Evolutionary conservation across 208 protist species (phyloP).

Genomic region (Acanthamoeba royreba): DNA sequence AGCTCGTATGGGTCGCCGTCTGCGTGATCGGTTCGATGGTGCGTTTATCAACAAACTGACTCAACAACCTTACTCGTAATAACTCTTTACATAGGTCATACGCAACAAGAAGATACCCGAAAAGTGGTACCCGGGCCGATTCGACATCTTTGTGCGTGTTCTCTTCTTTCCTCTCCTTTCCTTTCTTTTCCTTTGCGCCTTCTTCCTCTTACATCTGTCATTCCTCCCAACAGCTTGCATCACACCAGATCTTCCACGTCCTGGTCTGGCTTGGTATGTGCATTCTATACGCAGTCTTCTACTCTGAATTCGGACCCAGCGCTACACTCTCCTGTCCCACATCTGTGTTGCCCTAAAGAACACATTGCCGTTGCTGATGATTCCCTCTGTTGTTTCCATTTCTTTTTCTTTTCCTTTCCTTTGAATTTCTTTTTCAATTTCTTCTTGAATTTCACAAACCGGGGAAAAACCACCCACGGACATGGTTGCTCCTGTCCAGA

Average conservation of each 20-base stretch:
- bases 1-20: background rate
- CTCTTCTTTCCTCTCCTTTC: background rate
- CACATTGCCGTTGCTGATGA: no score
- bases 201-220: background rate
- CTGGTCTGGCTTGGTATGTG: background rate
- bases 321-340: background rate
- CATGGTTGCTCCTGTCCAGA: no score
- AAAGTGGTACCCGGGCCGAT: background rate
- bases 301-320: background rate
- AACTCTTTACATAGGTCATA: background rate
- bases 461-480: no score
- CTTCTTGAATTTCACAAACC: no score
- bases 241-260: conserved; percentile 2
- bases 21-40: background rate
- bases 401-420: no score
- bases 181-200: background rate
- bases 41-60: background rate
- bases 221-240: background rate
- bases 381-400: no score
- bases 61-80: background rate
- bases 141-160: background rate
- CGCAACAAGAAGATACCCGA: background rate
- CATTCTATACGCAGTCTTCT: background rate
- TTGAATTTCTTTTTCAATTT: no score
- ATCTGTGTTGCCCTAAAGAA: no score